A percentile compares a stretch with the other conserved stretches of the same genome.
These are phyloP conservation scores for Chaetomium olivaceum DNA, from an alignment of 2,329 filamentous ascomycete species.

Conservation along the genomic window DNA sequence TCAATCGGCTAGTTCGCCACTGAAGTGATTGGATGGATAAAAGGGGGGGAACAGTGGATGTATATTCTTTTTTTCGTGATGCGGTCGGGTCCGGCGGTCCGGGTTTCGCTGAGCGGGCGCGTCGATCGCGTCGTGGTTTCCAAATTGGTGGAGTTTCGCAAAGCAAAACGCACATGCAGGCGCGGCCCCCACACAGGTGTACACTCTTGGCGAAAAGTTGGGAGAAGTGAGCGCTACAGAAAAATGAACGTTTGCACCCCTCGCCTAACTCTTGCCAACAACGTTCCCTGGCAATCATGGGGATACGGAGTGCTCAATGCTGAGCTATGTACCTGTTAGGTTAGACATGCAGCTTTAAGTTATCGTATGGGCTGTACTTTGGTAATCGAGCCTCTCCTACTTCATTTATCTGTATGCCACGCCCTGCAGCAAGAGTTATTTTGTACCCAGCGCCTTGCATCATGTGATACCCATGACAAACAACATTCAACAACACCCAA, in stretches of 20 bases:
- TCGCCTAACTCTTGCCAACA: not conserved
- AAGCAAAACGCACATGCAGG: not conserved
- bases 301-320: not conserved
- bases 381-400: not conserved
- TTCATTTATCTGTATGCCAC: not conserved
- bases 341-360: no score
- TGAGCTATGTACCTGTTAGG: not conserved
- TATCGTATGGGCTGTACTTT: not conserved
- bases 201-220: not conserved
- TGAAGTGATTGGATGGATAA: not conserved
- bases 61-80: conserved; percentile 7
- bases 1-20: not conserved
- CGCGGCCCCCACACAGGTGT: not conserved
- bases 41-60: not conserved
- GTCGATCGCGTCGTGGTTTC: conserved; percentile 34
- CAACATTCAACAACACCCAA: not conserved
- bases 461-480: not conserved
- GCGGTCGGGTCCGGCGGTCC: conserved; percentile 4
- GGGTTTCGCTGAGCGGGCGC: conserved; percentile 22
- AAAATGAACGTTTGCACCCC: not conserved
- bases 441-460: not conserved
- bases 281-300: not conserved
- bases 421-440: not conserved
- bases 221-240: conserved; percentile 1
- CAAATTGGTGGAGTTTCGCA: conserved; percentile 24